Evolutionary conservation across 768 basidiomycete species (phyloP).

Genomic region (Amanita thiersii): DNA sequence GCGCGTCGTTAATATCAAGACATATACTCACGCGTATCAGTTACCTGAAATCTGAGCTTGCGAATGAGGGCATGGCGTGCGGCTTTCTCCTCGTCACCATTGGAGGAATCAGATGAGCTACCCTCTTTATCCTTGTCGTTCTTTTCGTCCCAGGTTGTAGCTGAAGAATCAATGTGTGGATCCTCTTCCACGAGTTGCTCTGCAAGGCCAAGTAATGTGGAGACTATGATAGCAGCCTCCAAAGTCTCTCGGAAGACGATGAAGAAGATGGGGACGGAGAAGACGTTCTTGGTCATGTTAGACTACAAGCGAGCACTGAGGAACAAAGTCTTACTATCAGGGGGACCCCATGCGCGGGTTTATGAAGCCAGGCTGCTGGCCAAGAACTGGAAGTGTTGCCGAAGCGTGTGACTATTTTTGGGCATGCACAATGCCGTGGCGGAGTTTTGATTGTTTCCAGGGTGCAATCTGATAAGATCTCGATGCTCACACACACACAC

Average conservation of each 20-base stretch:
- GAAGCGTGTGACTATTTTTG: not conserved
- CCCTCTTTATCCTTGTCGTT: slow-evolving; percentile 15
- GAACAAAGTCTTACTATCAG: slow-evolving; percentile 11
- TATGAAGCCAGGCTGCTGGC: too few relatives aligned
- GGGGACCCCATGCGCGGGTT: too few relatives aligned
- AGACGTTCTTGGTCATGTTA: slow-evolving; percentile 64
- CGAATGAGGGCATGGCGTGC: slow-evolving; percentile 39
- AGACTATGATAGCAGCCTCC: slow-evolving; percentile 88
- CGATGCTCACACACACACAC: slow-evolving; percentile 14
- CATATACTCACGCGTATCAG: not conserved
- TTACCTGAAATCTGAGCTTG: slow-evolving; percentile 63
- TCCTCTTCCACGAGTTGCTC: slow-evolving; percentile 65
- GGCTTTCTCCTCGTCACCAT: not conserved
- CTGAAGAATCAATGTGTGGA: slow-evolving; percentile 12
- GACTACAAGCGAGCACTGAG: slow-evolving; percentile 10
- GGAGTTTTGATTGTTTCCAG: slow-evolving; percentile 11
- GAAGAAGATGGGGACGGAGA: slow-evolving; percentile 92
- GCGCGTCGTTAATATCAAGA: not conserved
- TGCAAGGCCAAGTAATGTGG: slow-evolving; percentile 86
- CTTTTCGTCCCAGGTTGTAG: slow-evolving; percentile 8
- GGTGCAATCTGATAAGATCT: slow-evolving; percentile 29
- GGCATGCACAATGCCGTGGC: slow-evolving; percentile 2
- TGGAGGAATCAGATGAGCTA: slow-evolving; percentile 4
- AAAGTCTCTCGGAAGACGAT: slow-evolving; percentile 94
- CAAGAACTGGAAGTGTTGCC: not conserved